Percentiles rank a stretch among this genome's conserved stretches.
These are phyloP conservation scores for Dalbergia cultrata DNA, from an alignment of 306 rosid genomes.

Conservation along the genomic window DNA sequence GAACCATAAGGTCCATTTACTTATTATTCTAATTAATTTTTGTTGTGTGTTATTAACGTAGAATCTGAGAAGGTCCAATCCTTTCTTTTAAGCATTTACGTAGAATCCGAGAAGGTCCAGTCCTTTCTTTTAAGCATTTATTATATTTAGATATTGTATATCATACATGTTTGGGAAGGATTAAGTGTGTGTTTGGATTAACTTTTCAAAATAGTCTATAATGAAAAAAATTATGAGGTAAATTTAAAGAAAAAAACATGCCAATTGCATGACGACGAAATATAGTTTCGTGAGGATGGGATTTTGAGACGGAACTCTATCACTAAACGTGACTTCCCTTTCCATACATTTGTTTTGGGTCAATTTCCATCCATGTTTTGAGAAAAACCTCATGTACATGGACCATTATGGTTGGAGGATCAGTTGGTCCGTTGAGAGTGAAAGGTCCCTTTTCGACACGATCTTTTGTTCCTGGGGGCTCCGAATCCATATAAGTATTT, in stretches of 20 bases:
- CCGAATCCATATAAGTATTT: no score
- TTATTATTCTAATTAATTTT: constrained; percentile 7
- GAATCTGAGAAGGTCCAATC: neutral
- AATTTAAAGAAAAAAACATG: neutral
- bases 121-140: neutral
- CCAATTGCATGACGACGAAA: neutral
- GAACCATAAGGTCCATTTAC: constrained; percentile 4
- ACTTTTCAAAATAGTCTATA: no score
- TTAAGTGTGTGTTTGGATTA: neutral
- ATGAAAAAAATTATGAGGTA: no score
- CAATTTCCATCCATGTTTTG: neutral
- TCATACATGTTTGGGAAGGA: neutral
- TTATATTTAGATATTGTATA: no score
- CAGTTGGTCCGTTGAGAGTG: neutral
- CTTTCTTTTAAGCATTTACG: neutral
- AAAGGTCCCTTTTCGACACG: neutral
- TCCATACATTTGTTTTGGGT: neutral
- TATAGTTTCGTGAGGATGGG: neutral
- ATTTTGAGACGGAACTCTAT: neutral
- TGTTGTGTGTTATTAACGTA: neutral
- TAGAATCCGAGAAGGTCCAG: neutral
- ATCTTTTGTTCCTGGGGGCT: no score
- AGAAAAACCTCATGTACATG: neutral
- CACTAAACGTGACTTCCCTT: constrained; percentile 4
- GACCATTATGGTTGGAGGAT: neutral